Evolutionary conservation across 31 red algal species (phyloP).

Genomic region (Odonthalia washingtoniensis): DNA sequence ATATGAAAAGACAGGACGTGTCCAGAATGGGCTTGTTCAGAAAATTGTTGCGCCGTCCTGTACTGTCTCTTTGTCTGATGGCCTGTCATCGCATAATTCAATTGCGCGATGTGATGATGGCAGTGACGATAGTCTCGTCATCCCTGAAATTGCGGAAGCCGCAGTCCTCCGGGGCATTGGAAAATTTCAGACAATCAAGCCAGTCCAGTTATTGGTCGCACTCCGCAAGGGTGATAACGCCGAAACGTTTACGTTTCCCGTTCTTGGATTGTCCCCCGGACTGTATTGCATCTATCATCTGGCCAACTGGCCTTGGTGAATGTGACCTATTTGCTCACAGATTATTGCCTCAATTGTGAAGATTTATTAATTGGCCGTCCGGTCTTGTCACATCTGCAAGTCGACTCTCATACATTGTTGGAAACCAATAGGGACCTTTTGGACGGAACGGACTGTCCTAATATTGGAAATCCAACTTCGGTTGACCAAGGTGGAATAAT

Average conservation of each 20-base stretch:
- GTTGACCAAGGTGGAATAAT: not conserved
- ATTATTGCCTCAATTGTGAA: not conserved
- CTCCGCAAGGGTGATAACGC: not conserved
- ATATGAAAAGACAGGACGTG: no score
- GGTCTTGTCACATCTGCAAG: not conserved
- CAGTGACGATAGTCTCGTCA: conserved; percentile 1
- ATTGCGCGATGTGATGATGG: conserved; percentile 28
- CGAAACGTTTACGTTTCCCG: not conserved
- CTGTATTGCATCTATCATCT: conserved; percentile 23
- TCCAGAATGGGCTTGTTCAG: not conserved
- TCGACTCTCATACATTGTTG: not conserved
- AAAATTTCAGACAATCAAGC: not conserved
- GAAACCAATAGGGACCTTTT: not conserved
- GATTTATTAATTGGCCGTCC: not conserved
- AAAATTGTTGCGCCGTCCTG: not conserved
- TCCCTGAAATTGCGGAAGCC: not conserved
- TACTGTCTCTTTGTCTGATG: not conserved
- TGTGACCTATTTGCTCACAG: not conserved
- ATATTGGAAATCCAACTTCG: no score
- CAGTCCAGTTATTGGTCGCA: conserved; percentile 15
- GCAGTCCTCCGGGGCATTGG: not conserved
- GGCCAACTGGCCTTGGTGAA: conserved; percentile 13
- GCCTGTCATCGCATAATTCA: not conserved
- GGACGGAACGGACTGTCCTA: conserved; percentile 1
- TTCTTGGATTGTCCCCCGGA: conserved; percentile 9